Conservation (phyloP, 108 stramenopile species). For the Nitzschia sp. region DNA sequence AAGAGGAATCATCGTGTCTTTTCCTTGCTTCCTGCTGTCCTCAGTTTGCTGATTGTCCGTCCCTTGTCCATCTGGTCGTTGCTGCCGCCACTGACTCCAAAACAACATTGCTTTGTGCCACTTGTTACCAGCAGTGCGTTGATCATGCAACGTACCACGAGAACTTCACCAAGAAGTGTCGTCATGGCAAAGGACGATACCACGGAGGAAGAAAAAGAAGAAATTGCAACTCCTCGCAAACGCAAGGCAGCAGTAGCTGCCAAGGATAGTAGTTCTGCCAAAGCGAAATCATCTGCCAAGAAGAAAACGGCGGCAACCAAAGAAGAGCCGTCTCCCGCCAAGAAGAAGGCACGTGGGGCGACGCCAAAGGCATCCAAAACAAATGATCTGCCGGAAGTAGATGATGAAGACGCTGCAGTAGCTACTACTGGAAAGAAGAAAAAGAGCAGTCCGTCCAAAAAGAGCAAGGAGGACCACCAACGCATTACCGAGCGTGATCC, state of each 20-base stretch:
- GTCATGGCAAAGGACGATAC: neutral
- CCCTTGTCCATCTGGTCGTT: neutral
- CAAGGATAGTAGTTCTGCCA: neutral
- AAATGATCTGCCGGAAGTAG: neutral
- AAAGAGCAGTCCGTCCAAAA: constrained; percentile 22
- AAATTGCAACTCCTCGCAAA: constrained; percentile 4
- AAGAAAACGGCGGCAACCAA: neutral
- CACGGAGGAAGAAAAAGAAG: neutral
- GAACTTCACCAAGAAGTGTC: neutral
- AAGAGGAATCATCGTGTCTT: too few species aligned
- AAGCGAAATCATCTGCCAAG: neutral
- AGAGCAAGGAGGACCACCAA: constrained; percentile 59
- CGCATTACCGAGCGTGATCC: constrained; percentile 75
- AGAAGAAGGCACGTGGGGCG: neutral
- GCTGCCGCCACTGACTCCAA: neutral
- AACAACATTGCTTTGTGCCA: neutral
- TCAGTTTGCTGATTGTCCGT: neutral
- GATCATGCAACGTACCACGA: constrained; percentile 2
- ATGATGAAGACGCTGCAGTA: neutral
- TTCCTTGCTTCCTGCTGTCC: neutral
- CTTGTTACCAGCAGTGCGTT: too few species aligned
- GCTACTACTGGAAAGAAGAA: neutral
- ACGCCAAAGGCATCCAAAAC: neutral
- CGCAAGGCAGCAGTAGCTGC: neutral
- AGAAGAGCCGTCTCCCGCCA: neutral